A percentile compares a stretch with the other conserved stretches of the same genome.
Evolutionary conservation across 202 grass and related monocot genomes (phyloP).

Genomic region (Alloteropsis angusta): DNA sequence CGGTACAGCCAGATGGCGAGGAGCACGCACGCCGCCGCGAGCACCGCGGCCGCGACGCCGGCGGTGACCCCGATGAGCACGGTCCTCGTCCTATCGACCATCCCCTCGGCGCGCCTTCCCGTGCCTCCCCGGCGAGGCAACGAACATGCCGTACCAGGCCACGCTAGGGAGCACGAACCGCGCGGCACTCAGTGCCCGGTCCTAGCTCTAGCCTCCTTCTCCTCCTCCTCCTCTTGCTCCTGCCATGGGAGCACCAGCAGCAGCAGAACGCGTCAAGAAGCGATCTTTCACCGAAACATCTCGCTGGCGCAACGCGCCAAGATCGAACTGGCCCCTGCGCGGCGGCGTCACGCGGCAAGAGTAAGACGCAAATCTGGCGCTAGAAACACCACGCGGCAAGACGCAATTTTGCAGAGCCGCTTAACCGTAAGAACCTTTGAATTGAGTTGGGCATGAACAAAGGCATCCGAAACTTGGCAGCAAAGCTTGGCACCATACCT

Average conservation of each 20-base stretch:
- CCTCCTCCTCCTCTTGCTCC: background rate
- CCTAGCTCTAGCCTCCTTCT: too few relatives aligned
- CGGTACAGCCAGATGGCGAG: slow-evolving; percentile 50
- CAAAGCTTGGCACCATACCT: slow-evolving; percentile 20
- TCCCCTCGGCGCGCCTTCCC: background rate
- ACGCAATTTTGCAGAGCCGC: background rate
- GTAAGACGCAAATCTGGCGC: background rate
- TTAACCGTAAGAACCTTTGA: background rate
- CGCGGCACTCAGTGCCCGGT: background rate
- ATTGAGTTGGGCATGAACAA: background rate
- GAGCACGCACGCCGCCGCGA: slow-evolving; percentile 39
- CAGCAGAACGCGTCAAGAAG: slow-evolving; percentile 11
- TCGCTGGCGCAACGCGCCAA: background rate
- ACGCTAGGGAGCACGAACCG: background rate
- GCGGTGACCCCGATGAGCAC: slow-evolving; percentile 42
- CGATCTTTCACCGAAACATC: background rate
- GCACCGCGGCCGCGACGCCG: slow-evolving; percentile 32
- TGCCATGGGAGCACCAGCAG: slow-evolving; percentile 6
- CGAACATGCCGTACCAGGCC: slow-evolving; percentile 38
- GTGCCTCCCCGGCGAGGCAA: slow-evolving; percentile 16
- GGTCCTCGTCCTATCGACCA: slow-evolving; percentile 27
- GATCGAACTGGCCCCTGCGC: background rate
- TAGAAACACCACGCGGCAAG: background rate
- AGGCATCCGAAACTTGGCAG: background rate
- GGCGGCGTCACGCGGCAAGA: background rate